phyloP scores from a whole-genome alignment of 2,329 filamentous ascomycete genomes.

The Phialophora tarda region DNA sequence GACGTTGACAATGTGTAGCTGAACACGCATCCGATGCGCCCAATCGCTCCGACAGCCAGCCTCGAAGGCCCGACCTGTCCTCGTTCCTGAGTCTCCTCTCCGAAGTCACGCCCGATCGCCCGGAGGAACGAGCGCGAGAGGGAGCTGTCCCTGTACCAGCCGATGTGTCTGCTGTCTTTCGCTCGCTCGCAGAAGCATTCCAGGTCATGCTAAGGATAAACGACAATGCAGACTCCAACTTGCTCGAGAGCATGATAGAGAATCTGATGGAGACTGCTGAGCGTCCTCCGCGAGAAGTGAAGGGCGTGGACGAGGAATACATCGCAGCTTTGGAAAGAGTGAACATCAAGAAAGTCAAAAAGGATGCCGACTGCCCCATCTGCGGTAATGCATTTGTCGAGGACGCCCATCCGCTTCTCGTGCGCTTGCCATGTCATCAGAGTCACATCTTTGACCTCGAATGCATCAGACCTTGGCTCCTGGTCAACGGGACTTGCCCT shows the following conservation, averaged over 20 bases:
- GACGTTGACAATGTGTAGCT: constrained; percentile 26
- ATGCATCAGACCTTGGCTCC: constrained; percentile 68
- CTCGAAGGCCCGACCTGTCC: constrained; percentile 66
- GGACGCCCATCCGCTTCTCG: constrained; percentile 67
- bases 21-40: constrained; percentile 39
- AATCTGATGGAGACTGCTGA: constrained; percentile 62
- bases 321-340: constrained; percentile 40
- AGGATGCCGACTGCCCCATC: constrained; percentile 55
- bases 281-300: constrained; percentile 63
- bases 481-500: constrained; percentile 68
- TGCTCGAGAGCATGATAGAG: constrained; percentile 63
- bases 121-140: constrained; percentile 58
- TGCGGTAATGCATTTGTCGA: constrained; percentile 61
- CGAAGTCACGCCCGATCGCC: constrained; percentile 60
- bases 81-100: constrained; percentile 68
- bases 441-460: constrained; percentile 69
- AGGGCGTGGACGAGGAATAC: constrained; percentile 64
- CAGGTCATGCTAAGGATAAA: constrained; percentile 60
- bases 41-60: constrained; percentile 38
- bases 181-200: constrained; percentile 66
- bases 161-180: constrained; percentile 65
- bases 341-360: constrained; percentile 39
- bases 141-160: constrained; percentile 65
- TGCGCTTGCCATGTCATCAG: constrained; percentile 65
- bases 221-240: constrained; percentile 46